Conservation (phyloP, 2,329 filamentous ascomycete genomes). For the Scleromitrula shiraiana region DNA sequence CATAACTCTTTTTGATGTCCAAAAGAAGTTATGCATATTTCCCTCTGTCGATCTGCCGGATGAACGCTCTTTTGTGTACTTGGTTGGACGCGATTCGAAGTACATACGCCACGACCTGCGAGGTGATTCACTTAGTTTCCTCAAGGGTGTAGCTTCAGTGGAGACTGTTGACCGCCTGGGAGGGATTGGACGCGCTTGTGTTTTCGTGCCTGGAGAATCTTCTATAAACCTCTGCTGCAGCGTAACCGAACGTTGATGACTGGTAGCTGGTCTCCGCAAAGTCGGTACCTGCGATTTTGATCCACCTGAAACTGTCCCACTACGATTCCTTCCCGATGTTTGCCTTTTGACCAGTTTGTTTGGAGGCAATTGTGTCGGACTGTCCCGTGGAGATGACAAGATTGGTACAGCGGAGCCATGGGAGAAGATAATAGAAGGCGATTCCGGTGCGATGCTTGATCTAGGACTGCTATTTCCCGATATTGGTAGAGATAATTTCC, state of each 20-base stretch:
- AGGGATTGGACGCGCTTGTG: slow-evolving; percentile 12
- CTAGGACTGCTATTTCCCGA: slow-evolving; percentile 57
- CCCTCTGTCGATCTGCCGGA: slow-evolving; percentile 24
- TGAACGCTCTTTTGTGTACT: slow-evolving; percentile 23
- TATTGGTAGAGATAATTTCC: slow-evolving; percentile 58
- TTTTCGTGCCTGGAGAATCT: slow-evolving; percentile 17
- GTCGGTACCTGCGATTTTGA: slow-evolving; percentile 55
- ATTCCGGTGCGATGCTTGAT: slow-evolving; percentile 58
- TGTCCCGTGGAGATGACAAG: slow-evolving; percentile 31
- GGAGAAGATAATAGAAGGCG: slow-evolving; percentile 57
- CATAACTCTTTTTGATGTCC: slow-evolving; percentile 26
- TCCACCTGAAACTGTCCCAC: slow-evolving; percentile 37
- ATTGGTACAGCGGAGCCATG: slow-evolving; percentile 61
- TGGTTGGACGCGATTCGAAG: slow-evolving; percentile 28
- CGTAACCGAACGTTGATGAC: slow-evolving; percentile 68
- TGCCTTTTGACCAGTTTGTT: slow-evolving; percentile 75
- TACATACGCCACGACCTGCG: slow-evolving; percentile 26
- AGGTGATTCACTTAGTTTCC: slow-evolving; percentile 16
- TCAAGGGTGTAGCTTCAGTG: slow-evolving; percentile 14
- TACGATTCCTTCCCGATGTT: slow-evolving; percentile 44
- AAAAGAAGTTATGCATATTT: slow-evolving; percentile 17
- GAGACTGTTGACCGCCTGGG: slow-evolving; percentile 10
- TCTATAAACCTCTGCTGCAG: slow-evolving; percentile 44
- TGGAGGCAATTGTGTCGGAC: slow-evolving; percentile 43
- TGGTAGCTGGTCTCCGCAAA: slow-evolving; percentile 67